phyloP scores from a whole-genome alignment of 805 yeast species.

The Kodamaea leandrae region DNA sequence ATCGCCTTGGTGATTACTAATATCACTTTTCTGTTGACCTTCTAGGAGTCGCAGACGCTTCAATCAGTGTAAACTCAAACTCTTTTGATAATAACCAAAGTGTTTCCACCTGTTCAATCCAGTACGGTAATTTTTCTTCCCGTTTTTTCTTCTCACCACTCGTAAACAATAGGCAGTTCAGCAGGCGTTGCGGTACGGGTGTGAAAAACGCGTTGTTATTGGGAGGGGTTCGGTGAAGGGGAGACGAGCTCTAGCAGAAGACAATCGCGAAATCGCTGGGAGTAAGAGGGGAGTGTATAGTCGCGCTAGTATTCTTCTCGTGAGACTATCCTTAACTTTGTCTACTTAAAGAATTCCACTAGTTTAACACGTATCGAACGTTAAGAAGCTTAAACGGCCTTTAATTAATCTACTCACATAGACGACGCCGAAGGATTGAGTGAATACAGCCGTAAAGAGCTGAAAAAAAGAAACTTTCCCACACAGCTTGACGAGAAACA shows the following conservation, averaged over 20 bases:
- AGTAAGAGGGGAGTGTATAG: no score
- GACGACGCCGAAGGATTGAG: neutral
- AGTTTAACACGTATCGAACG: neutral
- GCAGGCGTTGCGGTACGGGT: constrained; percentile 2
- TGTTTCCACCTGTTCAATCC: neutral
- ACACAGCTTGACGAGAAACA: neutral
- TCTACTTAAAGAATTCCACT: no score
- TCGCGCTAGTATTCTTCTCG: no score
- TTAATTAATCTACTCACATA: neutral
- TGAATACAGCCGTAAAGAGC: neutral
- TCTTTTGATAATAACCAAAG: no score
- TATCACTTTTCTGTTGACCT: no score
- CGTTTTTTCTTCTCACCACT: neutral
- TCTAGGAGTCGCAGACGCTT: no score
- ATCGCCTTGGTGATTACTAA: no score
- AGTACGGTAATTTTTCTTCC: constrained; percentile 1
- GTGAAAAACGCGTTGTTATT: neutral
- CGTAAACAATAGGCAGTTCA: neutral
- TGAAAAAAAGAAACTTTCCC: neutral
- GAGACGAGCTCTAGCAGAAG: no score
- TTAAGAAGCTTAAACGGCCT: neutral
- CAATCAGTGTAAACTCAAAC: no score
- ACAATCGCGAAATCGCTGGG: no score
- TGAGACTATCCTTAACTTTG: no score
- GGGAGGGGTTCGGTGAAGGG: no score